Base-by-base conservation (phyloP, 2,329 filamentous ascomycete genomes). In the Neonectria magnoliae region DNA sequence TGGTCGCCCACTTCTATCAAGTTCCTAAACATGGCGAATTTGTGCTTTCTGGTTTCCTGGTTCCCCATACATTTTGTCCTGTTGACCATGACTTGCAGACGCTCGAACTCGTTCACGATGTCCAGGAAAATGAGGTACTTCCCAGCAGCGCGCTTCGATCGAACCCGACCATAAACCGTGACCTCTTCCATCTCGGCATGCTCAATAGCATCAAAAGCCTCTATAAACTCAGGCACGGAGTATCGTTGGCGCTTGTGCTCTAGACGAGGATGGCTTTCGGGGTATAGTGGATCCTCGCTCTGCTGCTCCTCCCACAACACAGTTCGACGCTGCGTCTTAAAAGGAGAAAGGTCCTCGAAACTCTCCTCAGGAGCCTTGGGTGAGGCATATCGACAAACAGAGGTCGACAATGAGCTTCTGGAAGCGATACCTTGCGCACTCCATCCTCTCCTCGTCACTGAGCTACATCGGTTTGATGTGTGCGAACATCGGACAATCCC, bases 61-160 rank as follows among this genome's bases (percentile, higher is more conserved):
- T 71, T 71, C 57, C 70, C 66, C 62, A 80, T 67, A 66, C 73
- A 84, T 65, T 84, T 86, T 64, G 84, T 83, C 71, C 90, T 84
- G 78, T 92, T 92, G 78, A 92, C 86, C 82, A 97, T 89, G 66
- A 90, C 85, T 80, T 99, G 96, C 36, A 97, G 79, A 68, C 85
- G 87, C 70, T 88, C 81, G 62, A 90, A 91, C 75, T 93, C 89
- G 77, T 93, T 89, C 70, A 89, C 84, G 54, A 98, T 81, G 79
- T 96, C 92, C 70, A 98, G 78, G 78, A 99, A 99, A 68, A 93
- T 84, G 71, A 99, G 88, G 79, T 92, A 93, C 71, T 88, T 90
- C 70, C 94, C 90, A 59, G 89, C 86, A 52, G 87, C 83, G 67
- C 93, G 91, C 75, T 92, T 87, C 51, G 90, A 89, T 73, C 86